These are phyloP conservation scores for Eucalyptus coolabah DNA, from an alignment of 345 rosid species.

Conservation along the genomic window DNA sequence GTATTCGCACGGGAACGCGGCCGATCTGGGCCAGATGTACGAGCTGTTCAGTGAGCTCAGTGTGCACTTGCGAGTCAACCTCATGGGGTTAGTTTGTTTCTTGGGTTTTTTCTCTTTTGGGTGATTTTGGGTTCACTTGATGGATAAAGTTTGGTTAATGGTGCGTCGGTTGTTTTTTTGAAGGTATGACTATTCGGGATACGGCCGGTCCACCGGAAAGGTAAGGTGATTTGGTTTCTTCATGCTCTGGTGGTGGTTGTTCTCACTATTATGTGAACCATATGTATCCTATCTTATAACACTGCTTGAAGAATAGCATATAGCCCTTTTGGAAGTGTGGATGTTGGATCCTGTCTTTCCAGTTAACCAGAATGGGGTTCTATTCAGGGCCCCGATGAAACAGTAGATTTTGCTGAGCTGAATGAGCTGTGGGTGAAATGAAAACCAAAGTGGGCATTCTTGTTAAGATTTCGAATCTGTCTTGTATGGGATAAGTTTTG, in stretches of 20 bases:
- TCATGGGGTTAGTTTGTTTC: conserved; percentile 55
- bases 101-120: background rate
- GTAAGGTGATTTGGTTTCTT: background rate
- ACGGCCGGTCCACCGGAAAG: conserved; percentile 65
- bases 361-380: background rate
- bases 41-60: conserved; percentile 73
- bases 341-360: background rate
- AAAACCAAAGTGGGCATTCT: background rate
- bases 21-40: conserved; percentile 90
- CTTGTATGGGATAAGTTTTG: background rate
- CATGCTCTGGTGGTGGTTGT: background rate
- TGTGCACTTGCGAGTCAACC: conserved; percentile 68
- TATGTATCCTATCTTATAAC: background rate
- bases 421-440: background rate
- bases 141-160: background rate
- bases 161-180: background rate
- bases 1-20: conserved; percentile 94
- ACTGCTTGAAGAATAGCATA: background rate
- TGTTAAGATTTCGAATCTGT: background rate
- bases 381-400: background rate
- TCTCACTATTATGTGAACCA: background rate
- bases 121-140: background rate
- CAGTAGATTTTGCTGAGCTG: background rate
- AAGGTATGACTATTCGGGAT: conserved; percentile 96
- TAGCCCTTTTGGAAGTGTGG: background rate